Conservation (phyloP, 2,329 filamentous ascomycete species). For the Boeremia lycopersici region DNA sequence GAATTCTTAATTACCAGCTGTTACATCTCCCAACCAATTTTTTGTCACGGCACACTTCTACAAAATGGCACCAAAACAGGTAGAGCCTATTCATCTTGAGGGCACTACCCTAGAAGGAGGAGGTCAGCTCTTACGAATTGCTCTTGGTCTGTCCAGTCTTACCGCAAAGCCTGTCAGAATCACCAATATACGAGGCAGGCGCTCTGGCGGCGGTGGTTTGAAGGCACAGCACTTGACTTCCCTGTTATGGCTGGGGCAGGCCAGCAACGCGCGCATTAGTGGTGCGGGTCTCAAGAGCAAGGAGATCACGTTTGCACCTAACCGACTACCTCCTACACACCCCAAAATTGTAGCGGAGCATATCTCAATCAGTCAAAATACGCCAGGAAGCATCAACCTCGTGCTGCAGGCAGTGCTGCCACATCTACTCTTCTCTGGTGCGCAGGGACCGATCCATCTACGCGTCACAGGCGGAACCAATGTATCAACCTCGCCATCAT, state of each 20-base stretch:
- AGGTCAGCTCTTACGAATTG: slow-evolving; percentile 65
- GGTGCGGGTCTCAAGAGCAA: slow-evolving; percentile 53
- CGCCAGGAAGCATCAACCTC: slow-evolving; percentile 60
- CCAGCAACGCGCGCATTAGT: slow-evolving; percentile 53
- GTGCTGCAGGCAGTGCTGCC: slow-evolving; percentile 66
- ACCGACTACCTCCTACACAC: not conserved
- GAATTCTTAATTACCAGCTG: not conserved
- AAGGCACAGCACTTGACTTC: slow-evolving; percentile 64
- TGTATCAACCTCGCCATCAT: slow-evolving; percentile 59
- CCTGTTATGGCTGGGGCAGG: slow-evolving; percentile 58
- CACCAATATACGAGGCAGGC: slow-evolving; percentile 60
- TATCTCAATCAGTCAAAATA: slow-evolving; percentile 45
- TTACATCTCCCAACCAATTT: too few relatives aligned
- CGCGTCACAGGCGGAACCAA: slow-evolving; percentile 64
- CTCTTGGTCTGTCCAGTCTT: slow-evolving; percentile 61
- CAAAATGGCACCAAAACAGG: slow-evolving; percentile 12
- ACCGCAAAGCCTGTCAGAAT: slow-evolving; percentile 58
- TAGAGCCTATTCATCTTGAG: slow-evolving; percentile 49
- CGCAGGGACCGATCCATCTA: slow-evolving; percentile 39
- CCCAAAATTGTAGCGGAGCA: slow-evolving; percentile 20
- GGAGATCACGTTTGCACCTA: slow-evolving; percentile 47
- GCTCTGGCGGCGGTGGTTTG: slow-evolving; percentile 58
- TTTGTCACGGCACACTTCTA: not conserved
- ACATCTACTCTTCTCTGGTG: slow-evolving; percentile 56
- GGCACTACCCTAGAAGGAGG: slow-evolving; percentile 66